phyloP scores from a whole-genome alignment of 2,329 filamentous ascomycete genomes.

The Arthrobotrys entomopaga region DNA sequence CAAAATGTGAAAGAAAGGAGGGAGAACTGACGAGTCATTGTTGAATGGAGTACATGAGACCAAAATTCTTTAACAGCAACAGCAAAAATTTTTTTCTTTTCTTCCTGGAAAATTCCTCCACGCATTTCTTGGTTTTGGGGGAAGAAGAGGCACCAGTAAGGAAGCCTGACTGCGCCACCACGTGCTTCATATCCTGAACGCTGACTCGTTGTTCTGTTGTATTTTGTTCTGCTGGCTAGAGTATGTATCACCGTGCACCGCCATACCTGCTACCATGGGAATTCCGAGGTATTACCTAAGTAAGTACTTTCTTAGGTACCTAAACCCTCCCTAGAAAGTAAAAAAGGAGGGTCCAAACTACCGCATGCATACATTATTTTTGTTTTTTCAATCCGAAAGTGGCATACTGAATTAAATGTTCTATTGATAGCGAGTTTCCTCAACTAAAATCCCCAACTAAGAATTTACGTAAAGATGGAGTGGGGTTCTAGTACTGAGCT shows the following conservation, averaged over 20 bases:
- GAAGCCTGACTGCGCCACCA: slow-evolving; percentile 49
- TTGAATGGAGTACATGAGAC: too few species aligned
- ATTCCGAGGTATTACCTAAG: too few species aligned
- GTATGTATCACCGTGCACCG: slow-evolving; percentile 25
- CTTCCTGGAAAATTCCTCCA: slow-evolving; percentile 1
- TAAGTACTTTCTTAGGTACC: too few species aligned
- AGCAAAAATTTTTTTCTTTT: background rate
- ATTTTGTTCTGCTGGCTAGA: slow-evolving; percentile 34
- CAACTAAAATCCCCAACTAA: slow-evolving; percentile 52
- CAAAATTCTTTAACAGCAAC: background rate
- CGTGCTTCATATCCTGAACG: slow-evolving; percentile 45
- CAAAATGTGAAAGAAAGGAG: background rate
- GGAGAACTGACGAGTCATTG: slow-evolving; percentile 7
- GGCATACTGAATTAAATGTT: background rate
- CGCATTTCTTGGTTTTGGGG: background rate
- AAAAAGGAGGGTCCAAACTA: slow-evolving; percentile 26
- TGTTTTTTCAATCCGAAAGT: too few species aligned
- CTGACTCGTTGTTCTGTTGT: slow-evolving; percentile 55
- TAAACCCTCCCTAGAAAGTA: background rate
- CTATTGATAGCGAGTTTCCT: slow-evolving; percentile 29
- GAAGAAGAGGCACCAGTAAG: background rate
- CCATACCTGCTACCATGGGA: slow-evolving; percentile 6
- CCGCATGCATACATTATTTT: slow-evolving; percentile 9
- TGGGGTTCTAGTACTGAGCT: background rate
- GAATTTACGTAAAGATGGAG: slow-evolving; percentile 42